These are phyloP conservation scores for Alternaria sp. DNA, from an alignment of 2,329 filamentous ascomycete genomes.

Conservation along the genomic window DNA sequence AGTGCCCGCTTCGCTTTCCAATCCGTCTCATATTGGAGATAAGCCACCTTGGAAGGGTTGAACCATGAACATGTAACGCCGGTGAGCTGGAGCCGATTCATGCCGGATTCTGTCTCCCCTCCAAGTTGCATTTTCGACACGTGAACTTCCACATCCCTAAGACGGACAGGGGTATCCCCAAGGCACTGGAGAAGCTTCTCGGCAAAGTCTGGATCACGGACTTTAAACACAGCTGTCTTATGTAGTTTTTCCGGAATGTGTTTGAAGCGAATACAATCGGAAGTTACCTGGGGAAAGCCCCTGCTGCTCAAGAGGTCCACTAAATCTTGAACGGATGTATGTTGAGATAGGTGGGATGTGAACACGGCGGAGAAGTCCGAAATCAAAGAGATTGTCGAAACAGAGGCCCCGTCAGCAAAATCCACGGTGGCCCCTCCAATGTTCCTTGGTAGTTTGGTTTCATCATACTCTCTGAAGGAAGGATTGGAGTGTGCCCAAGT, in stretches of 20 bases:
- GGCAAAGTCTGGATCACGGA: slow-evolving; percentile 7
- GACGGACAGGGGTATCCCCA: background rate
- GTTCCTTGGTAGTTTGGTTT: background rate
- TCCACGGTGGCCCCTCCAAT: background rate
- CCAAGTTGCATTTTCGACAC: slow-evolving; percentile 7
- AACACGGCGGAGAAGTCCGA: slow-evolving; percentile 4
- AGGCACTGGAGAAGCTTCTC: slow-evolving; percentile 6
- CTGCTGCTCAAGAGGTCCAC: slow-evolving; percentile 5
- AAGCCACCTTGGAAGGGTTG: slow-evolving; percentile 6
- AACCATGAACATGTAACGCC: slow-evolving; percentile 25
- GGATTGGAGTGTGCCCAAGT: background rate
- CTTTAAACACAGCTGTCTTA: slow-evolving; percentile 1
- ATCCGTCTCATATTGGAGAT: slow-evolving; percentile 1
- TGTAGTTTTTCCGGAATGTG: slow-evolving; percentile 1
- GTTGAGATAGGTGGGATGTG: background rate
- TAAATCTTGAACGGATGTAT: slow-evolving; percentile 3
- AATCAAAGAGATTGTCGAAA: slow-evolving; percentile 1
- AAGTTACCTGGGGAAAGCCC: background rate
- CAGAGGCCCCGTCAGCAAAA: slow-evolving; percentile 1
- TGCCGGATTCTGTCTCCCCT: slow-evolving; percentile 11
- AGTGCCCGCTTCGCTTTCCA: slow-evolving; percentile 7
- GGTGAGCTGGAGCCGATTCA: slow-evolving; percentile 31
- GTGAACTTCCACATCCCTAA: background rate
- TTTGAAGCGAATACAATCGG: slow-evolving; percentile 3
- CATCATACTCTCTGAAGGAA: background rate